Conservation (phyloP, 345 rosid species). For the Combretum micranthum region DNA sequence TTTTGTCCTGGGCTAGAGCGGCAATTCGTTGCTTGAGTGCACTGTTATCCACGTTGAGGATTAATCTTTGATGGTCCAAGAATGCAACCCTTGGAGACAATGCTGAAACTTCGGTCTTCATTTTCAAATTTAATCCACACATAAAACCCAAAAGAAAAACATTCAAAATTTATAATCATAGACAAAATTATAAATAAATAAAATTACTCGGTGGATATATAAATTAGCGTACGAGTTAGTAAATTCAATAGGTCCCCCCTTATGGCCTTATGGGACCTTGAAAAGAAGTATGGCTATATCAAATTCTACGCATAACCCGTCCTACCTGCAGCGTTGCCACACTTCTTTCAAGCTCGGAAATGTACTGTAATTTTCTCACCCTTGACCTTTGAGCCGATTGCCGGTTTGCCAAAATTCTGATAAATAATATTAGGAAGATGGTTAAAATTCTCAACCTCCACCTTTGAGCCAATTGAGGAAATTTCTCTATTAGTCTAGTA, state of each 20-base stretch:
- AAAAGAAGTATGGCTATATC: too few species aligned
- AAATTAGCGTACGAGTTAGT: not conserved
- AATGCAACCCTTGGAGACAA: slow-evolving; percentile 72
- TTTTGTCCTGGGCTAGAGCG: slow-evolving; percentile 79
- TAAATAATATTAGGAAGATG: not conserved
- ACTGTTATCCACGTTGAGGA: slow-evolving; percentile 59
- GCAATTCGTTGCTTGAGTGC: slow-evolving; percentile 74
- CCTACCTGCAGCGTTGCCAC: slow-evolving; percentile 54
- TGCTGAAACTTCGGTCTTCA: slow-evolving; percentile 61
- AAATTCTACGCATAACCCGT: too few species aligned
- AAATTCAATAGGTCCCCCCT: too few species aligned
- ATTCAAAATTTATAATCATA: not conserved
- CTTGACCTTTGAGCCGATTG: slow-evolving; percentile 70
- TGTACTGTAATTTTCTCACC: slow-evolving; percentile 55
- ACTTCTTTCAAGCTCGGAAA: slow-evolving; percentile 56
- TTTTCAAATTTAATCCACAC: slow-evolving; percentile 13
- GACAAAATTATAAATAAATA: slow-evolving; percentile 7
- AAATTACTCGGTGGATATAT: slow-evolving; percentile 5
- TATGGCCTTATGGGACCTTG: too few species aligned
- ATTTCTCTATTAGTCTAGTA: not conserved
- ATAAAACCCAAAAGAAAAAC: not conserved
- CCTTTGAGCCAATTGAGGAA: too few species aligned
- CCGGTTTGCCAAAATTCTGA: slow-evolving; percentile 61
- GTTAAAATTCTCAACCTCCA: too few species aligned
- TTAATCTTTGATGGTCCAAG: slow-evolving; percentile 60